Evolutionary conservation across 225 moss, liverwort and hornwort species (phyloP), one percentile per base, ranked within the genome.

Genomic region (Pleurozium schreberi): DNA sequence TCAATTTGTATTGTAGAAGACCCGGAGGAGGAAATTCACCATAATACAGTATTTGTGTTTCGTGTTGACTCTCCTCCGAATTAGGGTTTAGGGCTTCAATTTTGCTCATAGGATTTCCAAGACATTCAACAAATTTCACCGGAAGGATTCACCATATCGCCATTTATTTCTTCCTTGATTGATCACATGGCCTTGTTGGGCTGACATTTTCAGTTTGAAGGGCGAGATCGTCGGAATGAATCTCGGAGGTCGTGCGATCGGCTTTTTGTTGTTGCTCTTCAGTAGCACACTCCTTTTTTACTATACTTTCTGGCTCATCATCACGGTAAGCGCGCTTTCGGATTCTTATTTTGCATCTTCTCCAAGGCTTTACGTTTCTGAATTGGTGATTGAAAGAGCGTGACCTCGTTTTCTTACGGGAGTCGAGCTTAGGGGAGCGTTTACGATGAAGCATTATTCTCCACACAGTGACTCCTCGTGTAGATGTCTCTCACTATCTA

Each of bases 221-320:
- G 21, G 55, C 52, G 43, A 80, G 52, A 50, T 85, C 86, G 91
- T 80, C 30, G 11, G 33, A 50, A 21, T 13, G 21, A 50, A 75
- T 21, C 34, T 75, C 33, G 5, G 49, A 75, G 49, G 50, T 50
- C 12, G 12, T 49, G 92, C 91, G 18, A 90, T 96, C 14, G 96
- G 96, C 62, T 95, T 95, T 45, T 80, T 95, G 80, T 85, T 97
- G 89, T 92, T 96, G 80, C 91, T 96, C 84, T 94, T 96, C 95
- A 96, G 93, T 89, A 87, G 95, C 80, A 90, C 91, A 40, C 89
- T 98, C 74, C 94, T 96, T 88, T 92, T 93, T 61, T 96, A 97
- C 90, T 96, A 96, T 87, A 96, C 95, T 5, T 97, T 97, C 89
- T 96, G 96, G 97, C 95, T 96, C 65, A 93, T 97, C 78, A 93